Evolutionary conservation across 1,284 basidiomycete genomes (phyloP), one percentile per base, ranked within the genome.

Genomic region (Phylloporus sp.): DNA sequence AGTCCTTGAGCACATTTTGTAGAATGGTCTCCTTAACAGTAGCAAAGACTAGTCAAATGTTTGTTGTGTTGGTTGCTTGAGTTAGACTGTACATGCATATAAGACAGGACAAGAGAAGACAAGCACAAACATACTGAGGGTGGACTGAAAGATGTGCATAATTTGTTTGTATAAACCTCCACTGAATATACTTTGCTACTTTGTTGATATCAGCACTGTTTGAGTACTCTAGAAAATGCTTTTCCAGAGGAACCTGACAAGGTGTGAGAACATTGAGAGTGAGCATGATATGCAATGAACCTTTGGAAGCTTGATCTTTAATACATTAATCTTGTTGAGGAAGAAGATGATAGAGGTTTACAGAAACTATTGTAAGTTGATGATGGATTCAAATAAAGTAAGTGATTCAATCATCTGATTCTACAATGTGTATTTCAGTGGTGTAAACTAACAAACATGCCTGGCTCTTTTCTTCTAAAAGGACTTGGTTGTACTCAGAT

Each of bases 11-110:
- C 2, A 93, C 93, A 76, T 95, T 95, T 81, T 96, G 94, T 68
- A 97, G 79, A 70, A 98, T 97, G n/a, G 96, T 97, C 84, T 99
- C 97, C 83, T 98, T 98, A 69, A 98, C 96, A 0, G 97, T 96
- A 0, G 96, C 96, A 56, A 92, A 32, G 32, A 32, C 32, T 7
- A 32, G 32, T 32, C 32, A 32, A 32, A 32, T 4, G 32, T 32
- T 32, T 32, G 32, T 32, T 32, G 32, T 32, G 7, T 32, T 7
- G 4, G 32, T 94, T 4, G 92, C 92, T 78, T 93, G 92, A 17
- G 92, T 94, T 66, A 94, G 79, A 82, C 92, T 94, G 27, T 57
- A 63, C 2, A 17, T 15, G 1, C n/a, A 5, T 0, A 4, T 76
- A 43, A 69, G 64, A 23, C 5, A n/a, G 29, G 12, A 23, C 6